Conservation (phyloP, 1,139 yeast species). For the Chernovozyma aurita region DNA sequence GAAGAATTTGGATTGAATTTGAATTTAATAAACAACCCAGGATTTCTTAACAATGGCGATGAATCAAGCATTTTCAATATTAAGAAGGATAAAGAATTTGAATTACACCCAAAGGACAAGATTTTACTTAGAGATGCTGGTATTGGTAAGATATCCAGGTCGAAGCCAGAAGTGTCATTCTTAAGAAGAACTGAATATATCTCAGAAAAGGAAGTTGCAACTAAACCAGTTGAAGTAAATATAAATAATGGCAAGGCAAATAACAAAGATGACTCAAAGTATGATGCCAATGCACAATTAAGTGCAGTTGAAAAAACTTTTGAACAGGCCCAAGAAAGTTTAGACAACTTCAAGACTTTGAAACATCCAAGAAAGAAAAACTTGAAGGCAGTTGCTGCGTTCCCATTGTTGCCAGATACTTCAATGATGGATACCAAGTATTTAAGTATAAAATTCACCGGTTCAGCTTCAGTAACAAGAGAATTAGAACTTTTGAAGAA, state of each 20-base stretch:
- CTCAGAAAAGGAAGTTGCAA: constrained; percentile 28
- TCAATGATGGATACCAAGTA: constrained; percentile 79
- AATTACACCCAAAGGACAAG: constrained; percentile 73
- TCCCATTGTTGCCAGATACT: constrained; percentile 86
- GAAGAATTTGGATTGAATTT: constrained; percentile 77
- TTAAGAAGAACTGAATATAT: constrained; percentile 93
- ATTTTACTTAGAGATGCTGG: constrained; percentile 78
- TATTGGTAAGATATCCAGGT: constrained; percentile 42
- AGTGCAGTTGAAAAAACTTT: constrained; percentile 74
- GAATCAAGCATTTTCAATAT: constrained; percentile 38
- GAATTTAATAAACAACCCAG: constrained; percentile 65
- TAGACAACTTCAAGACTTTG: constrained; percentile 39
- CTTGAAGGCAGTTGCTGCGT: constrained; percentile 69
- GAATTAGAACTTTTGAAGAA: constrained; percentile 30
- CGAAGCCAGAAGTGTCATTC: constrained; percentile 69
- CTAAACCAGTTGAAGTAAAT: not conserved
- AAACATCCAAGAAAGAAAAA: constrained; percentile 76
- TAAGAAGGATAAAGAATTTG: constrained; percentile 19
- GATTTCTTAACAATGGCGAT: constrained; percentile 63
- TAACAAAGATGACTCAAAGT: constrained; percentile 22
- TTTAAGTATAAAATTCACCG: constrained; percentile 68
- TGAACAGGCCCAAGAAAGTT: constrained; percentile 50
- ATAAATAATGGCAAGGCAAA: not conserved
- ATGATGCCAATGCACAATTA: constrained; percentile 63
- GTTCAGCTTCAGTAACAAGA: constrained; percentile 64